Base-by-base conservation (phyloP, 352 stramenopile species). In the Pythium dissotocum region DNA sequence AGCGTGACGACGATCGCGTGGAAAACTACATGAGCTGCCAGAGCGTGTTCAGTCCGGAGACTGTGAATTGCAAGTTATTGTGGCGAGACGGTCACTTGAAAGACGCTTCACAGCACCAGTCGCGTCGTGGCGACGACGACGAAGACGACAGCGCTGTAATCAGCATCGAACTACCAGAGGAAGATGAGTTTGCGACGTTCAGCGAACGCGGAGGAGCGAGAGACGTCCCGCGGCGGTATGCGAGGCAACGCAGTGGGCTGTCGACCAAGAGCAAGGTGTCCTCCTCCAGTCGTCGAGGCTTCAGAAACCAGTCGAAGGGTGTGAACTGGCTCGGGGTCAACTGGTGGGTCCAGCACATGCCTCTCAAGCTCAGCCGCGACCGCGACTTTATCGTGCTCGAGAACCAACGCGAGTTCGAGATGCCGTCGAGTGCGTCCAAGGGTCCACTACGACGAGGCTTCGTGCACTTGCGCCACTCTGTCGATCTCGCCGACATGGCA, bases 271-370 rank as follows among this genome's bases (percentile, higher is more conserved):
- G 32, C 28, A 58, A 58, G 51, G 13, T 28, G 6, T 40, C 51
- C 6, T 40, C 26, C 10, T 21, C 10, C 28, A 40, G 28, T 12
- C 51, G 32, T 26, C 51, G 32, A 24, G 14, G 44, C 6, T 5
- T 32, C 44, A 24, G n/a, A 21, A 21, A 52, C 18, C n/a, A 30
- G 2, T 13, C 16, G 26, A 58, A 58, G 32, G n/a, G 26, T 4
- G 2, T 58, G 28, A 46, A 65, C 16, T 73, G 67, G 67, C 60
- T 73, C 30, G 67, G 67, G 18, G 69, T 73, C 60, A 73, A 65
- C 61, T 73, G 67, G 67, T 73, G 67, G 67, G 67, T 73, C 18
- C 67, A 73, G 57, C 67, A 69, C 60, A 73, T 73, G 67, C 61
- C 67, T n/a, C 38, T 56, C 48, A 73, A 69, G 33, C 61, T 73